Conservation (phyloP, 2,329 filamentous ascomycete genomes). For the Ceratocystis papillata region DNA sequence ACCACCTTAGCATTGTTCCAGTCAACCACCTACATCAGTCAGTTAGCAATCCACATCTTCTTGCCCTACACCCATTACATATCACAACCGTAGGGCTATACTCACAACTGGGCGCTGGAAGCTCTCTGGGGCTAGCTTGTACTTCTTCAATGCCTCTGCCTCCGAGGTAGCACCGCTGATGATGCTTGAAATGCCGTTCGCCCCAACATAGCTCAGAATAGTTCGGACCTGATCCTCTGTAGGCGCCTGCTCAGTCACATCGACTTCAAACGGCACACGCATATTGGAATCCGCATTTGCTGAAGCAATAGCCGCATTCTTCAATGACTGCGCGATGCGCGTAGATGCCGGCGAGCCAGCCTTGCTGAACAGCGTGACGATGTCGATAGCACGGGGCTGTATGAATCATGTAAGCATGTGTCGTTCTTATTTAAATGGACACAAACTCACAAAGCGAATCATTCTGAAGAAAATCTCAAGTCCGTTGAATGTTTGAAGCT, state of each 20-base stretch:
- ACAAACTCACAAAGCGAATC: constrained; percentile 39
- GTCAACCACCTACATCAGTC: constrained; percentile 53
- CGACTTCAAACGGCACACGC: constrained; percentile 69
- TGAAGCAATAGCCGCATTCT: constrained; percentile 53
- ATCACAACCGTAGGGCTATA: constrained; percentile 25
- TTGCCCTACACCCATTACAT: not conserved
- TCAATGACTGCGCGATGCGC: constrained; percentile 62
- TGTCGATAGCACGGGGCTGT: constrained; percentile 71
- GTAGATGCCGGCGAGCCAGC: constrained; percentile 61
- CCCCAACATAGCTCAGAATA: constrained; percentile 72
- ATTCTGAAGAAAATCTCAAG: constrained; percentile 30
- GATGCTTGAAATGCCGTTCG: constrained; percentile 47
- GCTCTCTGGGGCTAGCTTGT: constrained; percentile 55
- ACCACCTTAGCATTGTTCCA: constrained; percentile 84
- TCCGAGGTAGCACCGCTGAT: constrained; percentile 63
- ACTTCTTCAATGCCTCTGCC: constrained; percentile 67
- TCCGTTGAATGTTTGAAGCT: not conserved
- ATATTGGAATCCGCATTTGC: constrained; percentile 28
- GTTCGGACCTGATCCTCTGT: constrained; percentile 73
- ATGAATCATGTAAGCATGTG: constrained; percentile 5
- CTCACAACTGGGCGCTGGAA: constrained; percentile 71
- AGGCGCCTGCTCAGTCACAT: constrained; percentile 68
- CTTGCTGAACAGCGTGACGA: constrained; percentile 93
- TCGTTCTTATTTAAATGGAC: not conserved
- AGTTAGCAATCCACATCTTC: constrained; percentile 20